A percentile compares a stretch with the other conserved stretches of the same genome.
Evolutionary conservation across 2,329 filamentous ascomycete species (phyloP).

Genomic region (Zarea fungicola): DNA sequence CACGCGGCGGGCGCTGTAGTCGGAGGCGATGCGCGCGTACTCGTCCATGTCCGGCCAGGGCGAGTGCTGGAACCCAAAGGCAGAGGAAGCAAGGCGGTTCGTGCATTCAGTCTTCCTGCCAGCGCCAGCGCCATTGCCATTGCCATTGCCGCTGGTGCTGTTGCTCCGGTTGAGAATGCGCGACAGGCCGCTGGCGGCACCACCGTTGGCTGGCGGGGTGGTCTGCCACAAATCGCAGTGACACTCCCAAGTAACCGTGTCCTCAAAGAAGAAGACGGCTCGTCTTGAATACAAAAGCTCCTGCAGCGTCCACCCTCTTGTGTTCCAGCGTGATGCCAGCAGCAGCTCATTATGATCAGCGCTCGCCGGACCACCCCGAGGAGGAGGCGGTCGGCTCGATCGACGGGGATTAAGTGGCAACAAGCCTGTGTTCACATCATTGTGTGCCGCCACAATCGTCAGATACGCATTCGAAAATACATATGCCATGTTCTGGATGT

Average conservation of each 20-base stretch:
- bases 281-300: constrained; percentile 39
- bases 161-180: constrained; percentile 28
- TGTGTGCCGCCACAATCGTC: constrained; percentile 39
- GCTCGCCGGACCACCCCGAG: constrained; percentile 15
- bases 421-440: constrained; percentile 34
- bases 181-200: constrained; percentile 24
- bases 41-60: constrained; percentile 43
- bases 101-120: constrained; percentile 29
- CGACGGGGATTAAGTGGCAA: constrained; percentile 31
- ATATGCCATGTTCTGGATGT: constrained; percentile 40
- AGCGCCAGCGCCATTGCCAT: too few species aligned
- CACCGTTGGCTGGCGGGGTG: too few species aligned
- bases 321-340: constrained; percentile 34
- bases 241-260: constrained; percentile 40
- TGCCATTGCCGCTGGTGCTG: too few species aligned
- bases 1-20: constrained; percentile 36
- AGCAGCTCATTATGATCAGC: constrained; percentile 34
- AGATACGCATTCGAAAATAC: constrained; percentile 41
- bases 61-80: constrained; percentile 34
- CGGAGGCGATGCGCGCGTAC: constrained; percentile 38
- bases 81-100: constrained; percentile 26
- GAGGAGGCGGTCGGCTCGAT: constrained; percentile 20
- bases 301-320: constrained; percentile 39
- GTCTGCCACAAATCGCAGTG: constrained; percentile 40
- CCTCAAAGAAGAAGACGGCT: constrained; percentile 39